Evolutionary conservation across 176 grass and related monocot species (phyloP), one percentile per base, ranked within the genome.

Genomic region (Zizania latifolia): DNA sequence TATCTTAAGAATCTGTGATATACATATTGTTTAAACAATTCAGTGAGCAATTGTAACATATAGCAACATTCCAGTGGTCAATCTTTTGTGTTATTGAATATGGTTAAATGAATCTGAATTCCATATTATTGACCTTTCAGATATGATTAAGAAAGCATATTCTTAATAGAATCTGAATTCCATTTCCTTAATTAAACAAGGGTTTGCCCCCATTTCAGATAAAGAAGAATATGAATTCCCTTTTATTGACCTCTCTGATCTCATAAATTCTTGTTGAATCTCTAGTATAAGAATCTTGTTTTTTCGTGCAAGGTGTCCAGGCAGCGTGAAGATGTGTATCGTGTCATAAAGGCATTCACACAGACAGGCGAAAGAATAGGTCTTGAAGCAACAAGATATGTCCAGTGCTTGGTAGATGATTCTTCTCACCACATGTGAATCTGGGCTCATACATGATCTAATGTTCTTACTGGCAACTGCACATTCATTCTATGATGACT

Each of bases 321-420:
- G 88, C 90, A 98, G 63, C 91, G 86, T 48, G 89, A 98, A 54
- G 95, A 98, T 90, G 91, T 92, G 68, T 98, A 98, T 82, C 84
- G 51, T 40, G 89, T 92, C 44, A 65, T 94, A 34, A 98, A 98
- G 85, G 91, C 78, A 34, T 94, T 94, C 48, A 22, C 57, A 16
- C 81, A 79, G 83, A 98, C 78, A 83, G 95, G 78, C 7, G 86
- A 91, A 79, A 79, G 67, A 75, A 83, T 94, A 78, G 65, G 78
- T 48, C 84, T 72, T 76, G 95, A 94, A 81, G 88, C 86, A 72
- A 89, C 86, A 66, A 75, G 86, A 87, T 92, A 88, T 78, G 74
- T 81, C 41, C 88, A 94, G 13, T 87, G 31, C 72, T 82, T 98
- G 91, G 95, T 98, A 94, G 56, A 78, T 21, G 71, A 75, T 69